Evolutionary conservation across 768 basidiomycete species (phyloP).

Genomic region (Pholiota microspora): DNA sequence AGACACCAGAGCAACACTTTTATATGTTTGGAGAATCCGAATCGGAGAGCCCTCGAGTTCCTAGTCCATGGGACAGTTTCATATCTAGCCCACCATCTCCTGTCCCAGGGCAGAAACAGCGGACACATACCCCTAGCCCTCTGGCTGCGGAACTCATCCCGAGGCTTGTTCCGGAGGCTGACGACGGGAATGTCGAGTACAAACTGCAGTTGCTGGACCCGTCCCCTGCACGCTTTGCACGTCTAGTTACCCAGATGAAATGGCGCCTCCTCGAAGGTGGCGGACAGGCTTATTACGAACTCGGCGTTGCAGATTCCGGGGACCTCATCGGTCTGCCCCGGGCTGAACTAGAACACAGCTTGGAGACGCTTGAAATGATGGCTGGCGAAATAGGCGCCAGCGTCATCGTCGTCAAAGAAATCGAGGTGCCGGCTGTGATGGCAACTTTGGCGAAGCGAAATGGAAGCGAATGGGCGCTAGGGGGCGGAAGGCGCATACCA

Average conservation of each 20-base stretch:
- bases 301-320: slow-evolving; percentile 85
- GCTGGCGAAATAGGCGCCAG: slow-evolving; percentile 91
- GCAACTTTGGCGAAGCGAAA: slow-evolving; percentile 35
- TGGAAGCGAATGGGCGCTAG: slow-evolving; percentile 34
- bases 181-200: slow-evolving; percentile 92
- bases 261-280: slow-evolving; percentile 90
- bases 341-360: slow-evolving; percentile 72
- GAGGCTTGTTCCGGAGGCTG: slow-evolving; percentile 73
- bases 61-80: slow-evolving; percentile 81
- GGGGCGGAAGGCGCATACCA: slow-evolving; percentile 25
- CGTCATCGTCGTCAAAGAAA: slow-evolving; percentile 87
- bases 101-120: slow-evolving; percentile 24
- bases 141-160: slow-evolving; percentile 43
- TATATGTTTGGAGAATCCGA: slow-evolving; percentile 82
- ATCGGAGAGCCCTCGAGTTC: slow-evolving; percentile 75
- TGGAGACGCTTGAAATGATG: slow-evolving; percentile 92
- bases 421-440: slow-evolving; percentile 67
- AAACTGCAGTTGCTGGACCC: slow-evolving; percentile 88
- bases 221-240: slow-evolving; percentile 69
- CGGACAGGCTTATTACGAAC: slow-evolving; percentile 82
- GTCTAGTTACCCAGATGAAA: slow-evolving; percentile 92
- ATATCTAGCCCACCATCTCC: slow-evolving; percentile 53
- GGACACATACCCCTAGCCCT: slow-evolving; percentile 28
- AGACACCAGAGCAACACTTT: slow-evolving; percentile 1
- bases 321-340: slow-evolving; percentile 77